Conservation (phyloP, 441 rosid genomes). For the Adansonia rubrostipa region DNA sequence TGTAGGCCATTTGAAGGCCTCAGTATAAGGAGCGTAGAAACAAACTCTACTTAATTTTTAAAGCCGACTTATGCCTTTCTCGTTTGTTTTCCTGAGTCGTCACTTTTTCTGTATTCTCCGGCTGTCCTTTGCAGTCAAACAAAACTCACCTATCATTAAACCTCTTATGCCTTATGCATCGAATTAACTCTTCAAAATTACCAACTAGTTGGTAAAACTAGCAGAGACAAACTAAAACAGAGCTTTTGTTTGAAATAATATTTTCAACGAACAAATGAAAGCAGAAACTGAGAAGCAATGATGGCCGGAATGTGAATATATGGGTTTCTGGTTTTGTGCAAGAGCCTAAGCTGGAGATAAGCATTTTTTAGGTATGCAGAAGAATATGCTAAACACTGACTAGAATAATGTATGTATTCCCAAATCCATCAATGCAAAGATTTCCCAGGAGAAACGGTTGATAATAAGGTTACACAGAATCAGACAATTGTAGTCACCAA, state of each 20-base stretch:
- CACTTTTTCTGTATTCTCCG: neutral
- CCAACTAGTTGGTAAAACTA: neutral
- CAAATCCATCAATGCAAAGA: neutral
- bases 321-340: neutral
- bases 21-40: slow-evolving; percentile 11
- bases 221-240: neutral
- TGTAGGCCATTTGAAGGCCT: slow-evolving; percentile 29
- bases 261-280: neutral
- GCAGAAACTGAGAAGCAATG: neutral
- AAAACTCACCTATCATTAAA: neutral
- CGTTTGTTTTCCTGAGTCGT: neutral
- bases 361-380: too few species aligned
- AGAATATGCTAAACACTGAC: neutral
- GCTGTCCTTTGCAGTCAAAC: neutral
- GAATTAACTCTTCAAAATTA: too few species aligned
- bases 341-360: neutral
- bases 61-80: neutral
- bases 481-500: neutral
- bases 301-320: neutral
- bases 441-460: neutral
- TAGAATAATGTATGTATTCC: neutral
- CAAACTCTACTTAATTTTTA: neutral
- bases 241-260: neutral
- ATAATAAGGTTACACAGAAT: neutral
- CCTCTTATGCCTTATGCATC: neutral